phyloP scores from a whole-genome alignment of 1,139 yeast species.

The Saccharomyces pastorianus region DNA sequence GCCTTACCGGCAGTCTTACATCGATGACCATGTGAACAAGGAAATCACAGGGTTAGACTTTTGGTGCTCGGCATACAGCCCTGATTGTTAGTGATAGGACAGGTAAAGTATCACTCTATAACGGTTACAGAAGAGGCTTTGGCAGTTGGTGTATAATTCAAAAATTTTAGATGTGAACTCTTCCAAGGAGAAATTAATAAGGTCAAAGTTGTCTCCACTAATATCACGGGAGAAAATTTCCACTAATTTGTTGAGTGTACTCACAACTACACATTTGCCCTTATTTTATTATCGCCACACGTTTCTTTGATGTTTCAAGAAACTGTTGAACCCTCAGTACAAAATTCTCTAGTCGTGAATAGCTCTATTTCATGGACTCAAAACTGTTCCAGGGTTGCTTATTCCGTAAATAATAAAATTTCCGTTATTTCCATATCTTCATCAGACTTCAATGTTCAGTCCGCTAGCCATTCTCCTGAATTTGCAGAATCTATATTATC shows the following conservation, averaged over 20 bases:
- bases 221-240: conserved; percentile 6
- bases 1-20: conserved; percentile 19
- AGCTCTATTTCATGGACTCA: conserved; percentile 44
- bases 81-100: conserved; percentile 49
- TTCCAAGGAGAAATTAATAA: not conserved
- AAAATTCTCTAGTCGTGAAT: conserved; percentile 38
- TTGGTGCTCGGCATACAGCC: conserved; percentile 50
- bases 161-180: conserved; percentile 10
- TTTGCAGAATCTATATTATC: conserved; percentile 42
- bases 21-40: conserved; percentile 18
- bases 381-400: conserved; percentile 34
- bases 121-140: conserved; percentile 46
- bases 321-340: conserved; percentile 31
- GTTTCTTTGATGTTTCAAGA: conserved; percentile 25
- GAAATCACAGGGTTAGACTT: conserved; percentile 44
- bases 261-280: not conserved
- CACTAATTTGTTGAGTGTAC: not conserved
- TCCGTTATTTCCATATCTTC: conserved; percentile 22
- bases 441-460: not conserved
- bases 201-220: not conserved
- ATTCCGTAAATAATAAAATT: conserved; percentile 23
- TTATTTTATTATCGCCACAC: conserved; percentile 5
- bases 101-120: conserved; percentile 56
- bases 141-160: conserved; percentile 38
- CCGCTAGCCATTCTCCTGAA: conserved; percentile 38